Percentiles rank a stretch among this genome's conserved stretches.
Evolutionary conservation across 306 rosid species (phyloP).

Genomic region (Potentilla sterilis): DNA sequence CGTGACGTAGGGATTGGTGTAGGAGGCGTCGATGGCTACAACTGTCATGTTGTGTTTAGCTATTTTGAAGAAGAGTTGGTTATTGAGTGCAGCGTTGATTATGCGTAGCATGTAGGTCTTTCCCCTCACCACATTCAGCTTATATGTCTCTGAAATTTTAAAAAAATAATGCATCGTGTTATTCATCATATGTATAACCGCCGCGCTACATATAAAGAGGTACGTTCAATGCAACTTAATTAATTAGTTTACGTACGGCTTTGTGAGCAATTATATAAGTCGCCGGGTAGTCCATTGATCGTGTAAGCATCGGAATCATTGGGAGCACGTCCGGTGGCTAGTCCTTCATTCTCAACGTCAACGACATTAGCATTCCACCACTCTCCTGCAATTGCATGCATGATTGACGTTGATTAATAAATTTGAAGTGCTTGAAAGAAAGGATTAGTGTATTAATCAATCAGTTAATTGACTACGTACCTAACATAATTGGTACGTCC

Average conservation of each 20-base stretch:
- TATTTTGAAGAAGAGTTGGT: conserved; percentile 56
- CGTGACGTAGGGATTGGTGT: conserved; percentile 45
- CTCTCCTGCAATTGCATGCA: conserved; percentile 44
- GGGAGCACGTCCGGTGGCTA: conserved; percentile 21
- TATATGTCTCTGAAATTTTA: conserved; percentile 26
- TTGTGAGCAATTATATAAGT: conserved; percentile 48
- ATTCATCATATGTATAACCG: too few species aligned
- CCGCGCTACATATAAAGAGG: too few species aligned
- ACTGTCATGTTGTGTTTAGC: conserved; percentile 65
- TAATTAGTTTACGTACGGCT: conserved; percentile 28
- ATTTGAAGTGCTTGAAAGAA: not conserved
- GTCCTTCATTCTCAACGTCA: conserved; percentile 34
- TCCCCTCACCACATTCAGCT: conserved; percentile 42
- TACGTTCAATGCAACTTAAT: not conserved
- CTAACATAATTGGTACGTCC: conserved; percentile 54
- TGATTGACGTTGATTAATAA: not conserved
- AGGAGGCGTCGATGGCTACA: conserved; percentile 57
- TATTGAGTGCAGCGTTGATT: conserved; percentile 60
- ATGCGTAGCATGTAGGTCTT: conserved; percentile 55
- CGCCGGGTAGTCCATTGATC: conserved; percentile 66
- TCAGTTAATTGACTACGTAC: conserved; percentile 14
- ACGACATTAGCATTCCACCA: conserved; percentile 67
- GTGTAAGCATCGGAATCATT: conserved; percentile 45
- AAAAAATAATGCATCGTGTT: too few species aligned
- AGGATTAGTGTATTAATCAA: not conserved